Conservation (phyloP, 2,329 filamentous ascomycete species). For the Aschersonia sp. region DNA sequence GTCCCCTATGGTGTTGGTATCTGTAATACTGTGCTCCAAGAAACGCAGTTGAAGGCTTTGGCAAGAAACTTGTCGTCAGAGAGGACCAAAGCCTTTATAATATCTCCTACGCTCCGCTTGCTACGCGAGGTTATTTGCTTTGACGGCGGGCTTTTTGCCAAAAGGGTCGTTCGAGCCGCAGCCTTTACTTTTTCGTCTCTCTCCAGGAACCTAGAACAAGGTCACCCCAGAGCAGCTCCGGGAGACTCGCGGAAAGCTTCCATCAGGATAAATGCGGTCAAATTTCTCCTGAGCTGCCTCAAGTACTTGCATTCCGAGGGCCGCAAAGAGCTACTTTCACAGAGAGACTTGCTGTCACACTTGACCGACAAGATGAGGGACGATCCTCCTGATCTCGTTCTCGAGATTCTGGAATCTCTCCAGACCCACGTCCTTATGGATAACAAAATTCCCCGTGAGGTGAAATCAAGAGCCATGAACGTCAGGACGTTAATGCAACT, state of each 20-base stretch:
- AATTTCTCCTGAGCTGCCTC: conserved; percentile 66
- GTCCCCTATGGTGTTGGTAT: conserved; percentile 62
- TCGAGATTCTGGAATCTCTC: conserved; percentile 59
- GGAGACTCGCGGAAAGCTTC: conserved; percentile 61
- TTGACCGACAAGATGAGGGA: conserved; percentile 65
- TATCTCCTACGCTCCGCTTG: conserved; percentile 75
- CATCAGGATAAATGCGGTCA: conserved; percentile 67
- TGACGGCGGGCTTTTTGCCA: conserved; percentile 71
- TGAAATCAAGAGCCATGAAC: conserved; percentile 64
- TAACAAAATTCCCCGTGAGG: conserved; percentile 52
- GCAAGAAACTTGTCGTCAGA: conserved; percentile 65
- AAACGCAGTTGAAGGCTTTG: conserved; percentile 66
- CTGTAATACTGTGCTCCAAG: conserved; percentile 68
- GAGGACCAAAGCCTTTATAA: conserved; percentile 73
- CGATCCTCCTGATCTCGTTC: conserved; percentile 61
- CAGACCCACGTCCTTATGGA: conserved; percentile 62
- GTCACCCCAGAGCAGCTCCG: conserved; percentile 35
- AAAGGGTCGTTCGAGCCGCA: conserved; percentile 61
- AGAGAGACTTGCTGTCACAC: conserved; percentile 71
- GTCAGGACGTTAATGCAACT: conserved; percentile 60
- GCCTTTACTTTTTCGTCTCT: conserved; percentile 69
- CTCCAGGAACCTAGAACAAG: conserved; percentile 66
- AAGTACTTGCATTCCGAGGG: conserved; percentile 62
- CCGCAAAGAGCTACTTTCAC: conserved; percentile 66
- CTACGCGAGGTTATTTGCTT: conserved; percentile 75